These are phyloP conservation scores for Tetrahymena thermophila DNA, from an alignment of 73 alveolate species.

Conservation along the genomic window DNA sequence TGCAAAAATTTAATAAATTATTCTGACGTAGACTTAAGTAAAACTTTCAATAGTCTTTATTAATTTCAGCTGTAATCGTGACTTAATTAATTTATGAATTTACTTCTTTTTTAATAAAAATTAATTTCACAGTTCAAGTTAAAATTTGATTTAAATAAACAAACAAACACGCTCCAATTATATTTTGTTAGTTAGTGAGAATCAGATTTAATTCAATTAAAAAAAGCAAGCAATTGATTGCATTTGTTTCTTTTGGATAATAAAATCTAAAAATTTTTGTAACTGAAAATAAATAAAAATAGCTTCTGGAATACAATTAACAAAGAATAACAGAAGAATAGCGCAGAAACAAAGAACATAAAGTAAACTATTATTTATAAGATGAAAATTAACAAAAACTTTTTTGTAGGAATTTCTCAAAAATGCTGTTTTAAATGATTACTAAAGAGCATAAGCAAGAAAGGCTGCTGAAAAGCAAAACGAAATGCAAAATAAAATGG, in stretches of 20 bases:
- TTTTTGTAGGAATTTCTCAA: background rate
- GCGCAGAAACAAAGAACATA: background rate
- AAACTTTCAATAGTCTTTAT: background rate
- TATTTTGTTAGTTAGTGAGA: too few species aligned
- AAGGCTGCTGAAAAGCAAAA: background rate
- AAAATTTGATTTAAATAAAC: background rate
- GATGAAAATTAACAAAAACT: background rate
- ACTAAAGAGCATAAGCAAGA: background rate
- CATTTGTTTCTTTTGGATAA: too few species aligned
- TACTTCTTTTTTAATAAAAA: background rate
- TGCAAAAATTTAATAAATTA: too few species aligned
- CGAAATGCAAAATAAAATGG: background rate
- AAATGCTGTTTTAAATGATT: background rate
- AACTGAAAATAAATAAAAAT: background rate
- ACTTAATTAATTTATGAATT: too few species aligned
- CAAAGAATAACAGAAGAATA: background rate
- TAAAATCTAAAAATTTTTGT: background rate
- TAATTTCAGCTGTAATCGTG: background rate
- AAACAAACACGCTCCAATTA: background rate
- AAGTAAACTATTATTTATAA: background rate
- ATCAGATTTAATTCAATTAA: background rate
- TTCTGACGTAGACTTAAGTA: background rate
- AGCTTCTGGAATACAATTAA: background rate
- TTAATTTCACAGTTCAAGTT: background rate
- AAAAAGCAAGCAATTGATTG: background rate